A percentile compares a stretch with the other conserved stretches of the same genome.
phyloP scores from a whole-genome alignment of 2,329 filamentous ascomycete genomes.

The Penicillium thymicola region DNA sequence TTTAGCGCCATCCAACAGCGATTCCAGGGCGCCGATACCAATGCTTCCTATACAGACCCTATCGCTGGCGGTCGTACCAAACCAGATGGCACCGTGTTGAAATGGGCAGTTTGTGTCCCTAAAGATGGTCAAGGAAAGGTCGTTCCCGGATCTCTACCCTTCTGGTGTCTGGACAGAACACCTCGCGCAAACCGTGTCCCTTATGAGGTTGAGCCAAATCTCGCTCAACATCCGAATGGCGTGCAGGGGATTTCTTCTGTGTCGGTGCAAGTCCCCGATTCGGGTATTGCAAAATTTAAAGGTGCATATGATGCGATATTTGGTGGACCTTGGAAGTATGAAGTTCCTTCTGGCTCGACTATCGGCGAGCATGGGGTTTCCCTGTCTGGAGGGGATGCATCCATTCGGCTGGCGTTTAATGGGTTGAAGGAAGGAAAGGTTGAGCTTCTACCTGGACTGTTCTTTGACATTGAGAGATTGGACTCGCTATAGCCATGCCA shows the following conservation, averaged over 20 bases:
- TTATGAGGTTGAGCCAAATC: conserved; percentile 2
- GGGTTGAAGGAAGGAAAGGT: conserved; percentile 2
- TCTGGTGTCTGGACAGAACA: conserved; percentile 16
- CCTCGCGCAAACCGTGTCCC: conserved; percentile 11
- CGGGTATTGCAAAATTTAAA: not conserved
- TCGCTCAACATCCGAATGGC: conserved; percentile 11
- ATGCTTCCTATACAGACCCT: conserved; percentile 7
- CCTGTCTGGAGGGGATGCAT: not conserved
- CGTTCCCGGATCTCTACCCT: conserved; percentile 6
- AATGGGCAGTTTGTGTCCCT: conserved; percentile 10
- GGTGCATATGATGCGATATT: conserved; percentile 7
- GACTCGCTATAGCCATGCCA: not conserved
- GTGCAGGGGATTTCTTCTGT: conserved; percentile 8
- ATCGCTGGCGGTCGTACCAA: conserved; percentile 9
- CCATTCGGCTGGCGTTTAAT: conserved; percentile 5
- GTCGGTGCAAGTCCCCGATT: not conserved
- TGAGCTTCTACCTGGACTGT: conserved; percentile 10
- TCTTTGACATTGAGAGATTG: conserved; percentile 3
- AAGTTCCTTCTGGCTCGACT: conserved; percentile 4
- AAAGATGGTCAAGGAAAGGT: not conserved
- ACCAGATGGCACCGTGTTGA: conserved; percentile 9
- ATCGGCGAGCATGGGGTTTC: not conserved
- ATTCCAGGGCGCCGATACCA: not conserved
- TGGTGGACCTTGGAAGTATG: conserved; percentile 2
- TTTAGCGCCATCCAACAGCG: conserved; percentile 11